Conservation (phyloP, 768 basidiomycete species). For the Paxillus rubicundulus region DNA sequence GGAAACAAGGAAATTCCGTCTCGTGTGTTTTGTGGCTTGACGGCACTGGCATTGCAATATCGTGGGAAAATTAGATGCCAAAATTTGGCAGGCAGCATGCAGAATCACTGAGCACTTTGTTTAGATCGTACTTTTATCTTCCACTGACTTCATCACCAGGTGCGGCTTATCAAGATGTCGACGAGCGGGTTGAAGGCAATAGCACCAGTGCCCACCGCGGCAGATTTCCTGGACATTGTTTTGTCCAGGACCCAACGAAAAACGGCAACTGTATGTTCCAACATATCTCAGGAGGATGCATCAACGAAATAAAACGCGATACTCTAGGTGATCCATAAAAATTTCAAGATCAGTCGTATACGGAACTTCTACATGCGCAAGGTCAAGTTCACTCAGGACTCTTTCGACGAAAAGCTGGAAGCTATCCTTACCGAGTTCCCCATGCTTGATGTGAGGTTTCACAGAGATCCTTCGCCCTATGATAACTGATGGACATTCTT, state of each 20-base stretch:
- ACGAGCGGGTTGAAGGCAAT: slow-evolving; percentile 94
- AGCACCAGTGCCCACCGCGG: slow-evolving; percentile 95
- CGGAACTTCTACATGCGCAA: slow-evolving; percentile 99
- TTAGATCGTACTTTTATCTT: slow-evolving; percentile 10
- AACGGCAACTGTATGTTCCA: slow-evolving; percentile 76
- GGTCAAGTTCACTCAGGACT: slow-evolving; percentile 97
- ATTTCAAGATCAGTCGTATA: slow-evolving; percentile 99
- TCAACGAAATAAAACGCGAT: slow-evolving; percentile 2
- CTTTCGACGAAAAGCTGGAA: slow-evolving; percentile 93
- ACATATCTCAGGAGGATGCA: neutral
- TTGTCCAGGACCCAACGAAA: slow-evolving; percentile 94
- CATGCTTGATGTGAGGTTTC: slow-evolving; percentile 84
- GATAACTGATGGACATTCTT: slow-evolving; percentile 3
- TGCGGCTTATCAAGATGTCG: slow-evolving; percentile 46
- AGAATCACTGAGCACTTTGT: no score
- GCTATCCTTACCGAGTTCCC: slow-evolving; percentile 96
- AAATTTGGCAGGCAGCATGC: slow-evolving; percentile 4
- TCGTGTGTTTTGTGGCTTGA: no score
- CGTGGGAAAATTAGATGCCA: slow-evolving; percentile 10
- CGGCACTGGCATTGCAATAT: neutral
- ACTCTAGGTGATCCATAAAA: slow-evolving; percentile 92
- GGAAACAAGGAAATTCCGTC: neutral
- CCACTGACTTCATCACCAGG: slow-evolving; percentile 1
- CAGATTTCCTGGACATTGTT: slow-evolving; percentile 93
- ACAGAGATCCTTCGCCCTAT: neutral